A percentile compares a stretch with the other conserved stretches of the same genome.
Evolutionary conservation across 2,329 filamentous ascomycete species (phyloP).

Genomic region (Colletotrichum somersetense): DNA sequence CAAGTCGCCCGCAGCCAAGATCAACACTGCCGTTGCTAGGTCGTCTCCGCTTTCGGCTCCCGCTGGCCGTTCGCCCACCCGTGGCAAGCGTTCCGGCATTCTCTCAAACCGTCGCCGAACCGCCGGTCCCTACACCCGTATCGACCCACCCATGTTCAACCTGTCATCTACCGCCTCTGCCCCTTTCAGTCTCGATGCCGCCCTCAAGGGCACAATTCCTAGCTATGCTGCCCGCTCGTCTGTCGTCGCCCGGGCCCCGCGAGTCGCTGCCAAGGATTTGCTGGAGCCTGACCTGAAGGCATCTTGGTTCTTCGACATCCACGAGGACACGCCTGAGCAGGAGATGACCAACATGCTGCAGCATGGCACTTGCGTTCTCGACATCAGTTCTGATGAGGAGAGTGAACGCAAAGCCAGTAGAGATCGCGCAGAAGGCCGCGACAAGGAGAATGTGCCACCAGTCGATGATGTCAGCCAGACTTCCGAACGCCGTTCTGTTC

Average conservation of each 20-base stretch:
- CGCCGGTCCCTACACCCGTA: slow-evolving; percentile 72
- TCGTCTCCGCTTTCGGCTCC: slow-evolving; percentile 73
- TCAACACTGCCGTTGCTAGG: slow-evolving; percentile 59
- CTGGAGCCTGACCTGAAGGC: slow-evolving; percentile 66
- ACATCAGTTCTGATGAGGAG: slow-evolving; percentile 92
- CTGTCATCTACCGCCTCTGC: slow-evolving; percentile 61
- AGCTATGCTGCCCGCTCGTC: slow-evolving; percentile 64
- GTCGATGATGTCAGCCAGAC: slow-evolving; percentile 73
- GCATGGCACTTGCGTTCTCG: slow-evolving; percentile 86
- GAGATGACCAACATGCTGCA: slow-evolving; percentile 94
- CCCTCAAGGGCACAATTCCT: slow-evolving; percentile 81
- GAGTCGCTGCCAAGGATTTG: slow-evolving; percentile 47
- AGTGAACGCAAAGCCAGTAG: slow-evolving; percentile 65
- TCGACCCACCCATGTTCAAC: slow-evolving; percentile 76
- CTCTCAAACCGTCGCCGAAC: slow-evolving; percentile 76
- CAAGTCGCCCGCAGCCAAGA: slow-evolving; percentile 63
- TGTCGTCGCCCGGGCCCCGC: slow-evolving; percentile 47
- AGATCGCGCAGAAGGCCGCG: slow-evolving; percentile 71
- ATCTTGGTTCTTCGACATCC: slow-evolving; percentile 92
- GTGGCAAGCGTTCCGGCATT: slow-evolving; percentile 76
- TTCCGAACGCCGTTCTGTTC: slow-evolving; percentile 51
- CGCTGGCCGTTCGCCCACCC: slow-evolving; percentile 84
- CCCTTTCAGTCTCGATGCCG: slow-evolving; percentile 88
- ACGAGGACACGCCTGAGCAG: slow-evolving; percentile 91
- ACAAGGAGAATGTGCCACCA: slow-evolving; percentile 96